These are phyloP conservation scores for Cylindrotheca closterium DNA, from an alignment of 108 stramenopile species.

Conservation along the genomic window DNA sequence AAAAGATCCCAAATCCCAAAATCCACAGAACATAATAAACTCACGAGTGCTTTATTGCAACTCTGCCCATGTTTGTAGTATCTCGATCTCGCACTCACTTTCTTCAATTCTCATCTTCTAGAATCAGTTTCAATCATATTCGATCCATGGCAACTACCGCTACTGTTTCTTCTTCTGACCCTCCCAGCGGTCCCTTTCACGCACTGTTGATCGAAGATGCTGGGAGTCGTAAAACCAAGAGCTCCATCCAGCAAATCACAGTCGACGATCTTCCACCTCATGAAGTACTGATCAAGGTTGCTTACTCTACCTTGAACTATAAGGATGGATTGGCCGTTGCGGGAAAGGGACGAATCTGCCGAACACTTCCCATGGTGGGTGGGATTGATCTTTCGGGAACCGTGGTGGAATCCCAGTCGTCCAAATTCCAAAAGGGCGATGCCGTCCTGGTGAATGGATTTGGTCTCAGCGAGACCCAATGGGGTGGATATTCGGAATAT, in stretches of 20 bases:
- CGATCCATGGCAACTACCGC: no score
- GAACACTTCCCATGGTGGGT: slow-evolving; percentile 25
- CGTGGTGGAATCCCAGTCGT: neutral
- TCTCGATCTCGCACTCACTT: no score
- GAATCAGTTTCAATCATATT: no score
- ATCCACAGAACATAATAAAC: no score
- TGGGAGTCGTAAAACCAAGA: neutral
- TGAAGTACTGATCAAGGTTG: slow-evolving; percentile 18
- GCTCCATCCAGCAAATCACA: neutral
- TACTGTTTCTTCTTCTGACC: no score
- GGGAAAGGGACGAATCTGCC: slow-evolving; percentile 20
- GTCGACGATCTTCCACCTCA: neutral
- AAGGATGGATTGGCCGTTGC: slow-evolving; percentile 35
- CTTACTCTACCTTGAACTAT: slow-evolving; percentile 36
- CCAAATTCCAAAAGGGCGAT: neutral
- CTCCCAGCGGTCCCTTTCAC: neutral
- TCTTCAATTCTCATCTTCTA: no score
- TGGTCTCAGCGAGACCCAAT: slow-evolving; percentile 24
- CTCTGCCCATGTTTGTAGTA: no score
- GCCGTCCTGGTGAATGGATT: slow-evolving; percentile 27
- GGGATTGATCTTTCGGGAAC: slow-evolving; percentile 42
- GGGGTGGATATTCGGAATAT: slow-evolving; percentile 34
- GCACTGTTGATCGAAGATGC: neutral
- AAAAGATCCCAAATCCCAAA: no score
- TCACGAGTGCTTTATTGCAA: no score